Conservation (phyloP, 805 yeast genomes). For the Saccharomycopsis amapae region DNA sequence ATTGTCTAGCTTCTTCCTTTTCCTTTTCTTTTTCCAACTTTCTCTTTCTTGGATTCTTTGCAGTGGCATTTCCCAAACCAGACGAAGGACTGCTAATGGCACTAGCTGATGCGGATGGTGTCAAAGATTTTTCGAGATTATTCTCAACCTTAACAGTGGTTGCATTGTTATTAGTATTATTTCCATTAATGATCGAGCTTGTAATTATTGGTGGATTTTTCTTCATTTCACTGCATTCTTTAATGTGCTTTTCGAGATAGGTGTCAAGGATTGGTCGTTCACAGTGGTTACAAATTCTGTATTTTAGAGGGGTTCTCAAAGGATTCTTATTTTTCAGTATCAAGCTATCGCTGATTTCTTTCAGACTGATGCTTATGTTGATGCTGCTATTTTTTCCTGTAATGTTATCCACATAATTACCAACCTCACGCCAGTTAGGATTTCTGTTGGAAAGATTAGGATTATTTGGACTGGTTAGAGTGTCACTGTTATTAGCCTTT, state of each 20-base stretch:
- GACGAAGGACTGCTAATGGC: conserved; percentile 3
- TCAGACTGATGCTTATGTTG: background rate
- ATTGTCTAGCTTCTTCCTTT: conserved; percentile 19
- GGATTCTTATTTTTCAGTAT: conserved; percentile 28
- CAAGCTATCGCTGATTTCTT: conserved; percentile 6
- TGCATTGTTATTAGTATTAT: background rate
- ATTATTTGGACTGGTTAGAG: background rate
- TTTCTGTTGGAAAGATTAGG: background rate
- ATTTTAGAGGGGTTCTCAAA: conserved; percentile 33
- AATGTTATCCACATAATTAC: conserved; percentile 27
- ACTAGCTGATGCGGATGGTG: conserved; percentile 3
- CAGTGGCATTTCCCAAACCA: background rate
- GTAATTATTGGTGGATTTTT: conserved; percentile 12
- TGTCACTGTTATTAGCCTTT: conserved; percentile 6
- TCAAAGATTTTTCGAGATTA: background rate
- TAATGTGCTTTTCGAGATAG: conserved; percentile 34
- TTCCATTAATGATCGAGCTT: background rate
- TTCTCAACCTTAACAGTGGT: background rate
- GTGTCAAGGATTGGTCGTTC: conserved; percentile 37
- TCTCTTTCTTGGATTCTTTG: conserved; percentile 18
- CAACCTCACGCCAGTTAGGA: conserved; percentile 29
- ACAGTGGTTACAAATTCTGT: conserved; percentile 43
- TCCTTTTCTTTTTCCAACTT: conserved; percentile 19
- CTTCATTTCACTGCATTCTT: conserved; percentile 32
- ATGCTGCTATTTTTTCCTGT: background rate